Conservation (phyloP, 192 early-diverging fungal species). For the Backusella luteola region DNA sequence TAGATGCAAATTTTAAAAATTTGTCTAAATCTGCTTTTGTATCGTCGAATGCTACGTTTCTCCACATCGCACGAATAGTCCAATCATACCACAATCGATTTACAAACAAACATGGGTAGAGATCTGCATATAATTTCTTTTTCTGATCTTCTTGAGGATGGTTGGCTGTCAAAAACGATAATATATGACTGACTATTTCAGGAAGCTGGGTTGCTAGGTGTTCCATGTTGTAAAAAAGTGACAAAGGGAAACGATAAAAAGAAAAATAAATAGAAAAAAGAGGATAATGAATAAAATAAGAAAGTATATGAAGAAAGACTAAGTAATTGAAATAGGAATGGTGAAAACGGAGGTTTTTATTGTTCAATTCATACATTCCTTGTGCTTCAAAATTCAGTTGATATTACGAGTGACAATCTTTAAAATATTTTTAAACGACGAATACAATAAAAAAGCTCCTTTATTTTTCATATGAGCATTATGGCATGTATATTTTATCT, state of each 20-base stretch:
- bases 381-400: constrained; percentile 5
- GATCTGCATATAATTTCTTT: not conserved
- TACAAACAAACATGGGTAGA: constrained; percentile 28
- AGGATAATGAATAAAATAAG: not conserved
- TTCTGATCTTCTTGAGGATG: not conserved
- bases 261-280: not conserved
- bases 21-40: constrained; percentile 13
- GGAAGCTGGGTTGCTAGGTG: constrained; percentile 8
- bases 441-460: constrained; percentile 2
- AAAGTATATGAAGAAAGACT: constrained; percentile 3
- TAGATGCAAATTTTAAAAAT: constrained; percentile 18
- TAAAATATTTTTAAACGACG: constrained; percentile 2
- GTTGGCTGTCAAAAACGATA: not conserved
- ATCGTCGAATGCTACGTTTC: constrained; percentile 32
- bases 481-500: not conserved
- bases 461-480: not conserved
- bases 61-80: constrained; percentile 29
- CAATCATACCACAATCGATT: constrained; percentile 35
- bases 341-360: constrained; percentile 5
- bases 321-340: not conserved
- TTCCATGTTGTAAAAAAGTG: not conserved
- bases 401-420: not conserved
- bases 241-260: constrained; percentile 2
- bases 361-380: constrained; percentile 7
- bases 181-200: constrained; percentile 15